These are phyloP conservation scores for Asterophora lycoperdoides DNA, from an alignment of 768 basidiomycete genomes.

Conservation along the genomic window DNA sequence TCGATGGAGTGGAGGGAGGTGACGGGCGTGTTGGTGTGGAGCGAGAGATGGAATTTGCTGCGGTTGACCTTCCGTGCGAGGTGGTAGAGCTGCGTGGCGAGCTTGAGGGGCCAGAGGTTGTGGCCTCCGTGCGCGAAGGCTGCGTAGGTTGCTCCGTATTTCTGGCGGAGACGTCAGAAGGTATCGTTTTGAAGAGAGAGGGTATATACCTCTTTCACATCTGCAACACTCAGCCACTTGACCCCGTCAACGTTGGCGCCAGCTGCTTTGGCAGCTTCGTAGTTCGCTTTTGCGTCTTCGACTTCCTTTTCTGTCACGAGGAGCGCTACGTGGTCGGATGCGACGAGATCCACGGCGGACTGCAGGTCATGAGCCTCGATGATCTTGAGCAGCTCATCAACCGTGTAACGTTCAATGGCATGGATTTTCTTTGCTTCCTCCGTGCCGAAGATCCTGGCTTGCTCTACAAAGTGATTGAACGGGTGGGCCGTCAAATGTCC, in stretches of 20 bases:
- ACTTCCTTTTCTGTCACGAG: slow-evolving; percentile 46
- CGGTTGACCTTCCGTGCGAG: slow-evolving; percentile 29
- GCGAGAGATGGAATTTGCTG: slow-evolving; percentile 36
- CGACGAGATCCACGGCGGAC: slow-evolving; percentile 56
- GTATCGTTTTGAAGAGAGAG: not conserved
- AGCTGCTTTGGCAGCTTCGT: slow-evolving; percentile 47
- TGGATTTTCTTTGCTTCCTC: slow-evolving; percentile 54
- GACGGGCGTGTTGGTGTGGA: slow-evolving; percentile 77
- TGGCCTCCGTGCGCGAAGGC: slow-evolving; percentile 48
- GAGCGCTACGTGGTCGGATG: slow-evolving; percentile 49
- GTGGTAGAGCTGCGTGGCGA: slow-evolving; percentile 64
- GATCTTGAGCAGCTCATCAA: slow-evolving; percentile 43
- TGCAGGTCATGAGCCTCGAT: slow-evolving; percentile 40
- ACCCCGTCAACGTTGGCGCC: slow-evolving; percentile 44
- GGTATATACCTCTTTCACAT: slow-evolving; percentile 42
- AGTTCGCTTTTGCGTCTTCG: slow-evolving; percentile 37
- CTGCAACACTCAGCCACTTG: slow-evolving; percentile 42
- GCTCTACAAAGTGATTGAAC: slow-evolving; percentile 42
- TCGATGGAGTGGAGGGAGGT: slow-evolving; percentile 36
- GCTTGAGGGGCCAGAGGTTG: slow-evolving; percentile 79
- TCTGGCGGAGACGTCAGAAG: slow-evolving; percentile 18
- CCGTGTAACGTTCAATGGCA: slow-evolving; percentile 55
- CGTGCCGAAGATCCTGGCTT: slow-evolving; percentile 37
- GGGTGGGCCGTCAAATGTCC: slow-evolving; percentile 61
- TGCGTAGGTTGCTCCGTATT: slow-evolving; percentile 46